These are phyloP conservation scores for Hapsidospora chrysogenum DNA, from an alignment of 495 filamentous ascomycete species.

Conservation along the genomic window DNA sequence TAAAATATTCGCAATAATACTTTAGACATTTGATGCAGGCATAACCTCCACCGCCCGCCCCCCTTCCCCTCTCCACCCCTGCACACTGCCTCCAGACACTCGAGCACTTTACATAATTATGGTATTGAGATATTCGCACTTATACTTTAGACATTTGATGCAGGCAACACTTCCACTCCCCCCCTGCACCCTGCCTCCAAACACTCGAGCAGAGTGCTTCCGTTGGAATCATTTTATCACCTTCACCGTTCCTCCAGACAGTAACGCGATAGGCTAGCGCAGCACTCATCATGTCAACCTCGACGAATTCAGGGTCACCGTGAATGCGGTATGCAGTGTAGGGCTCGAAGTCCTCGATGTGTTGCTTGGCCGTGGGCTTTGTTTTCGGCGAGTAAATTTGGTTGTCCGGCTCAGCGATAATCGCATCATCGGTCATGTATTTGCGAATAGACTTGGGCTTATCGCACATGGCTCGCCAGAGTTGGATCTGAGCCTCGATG, in stretches of 20 bases:
- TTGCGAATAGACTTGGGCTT: neutral
- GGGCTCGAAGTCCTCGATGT: neutral
- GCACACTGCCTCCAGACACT: too few species aligned
- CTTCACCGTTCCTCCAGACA: neutral
- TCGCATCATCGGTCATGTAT: neutral
- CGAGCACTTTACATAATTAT: too few species aligned
- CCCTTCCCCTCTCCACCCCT: too few species aligned
- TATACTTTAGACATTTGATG: neutral
- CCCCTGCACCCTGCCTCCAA: neutral
- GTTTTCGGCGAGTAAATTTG: neutral
- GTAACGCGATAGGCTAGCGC: neutral
- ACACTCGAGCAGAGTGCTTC: neutral
- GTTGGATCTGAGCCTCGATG: neutral
- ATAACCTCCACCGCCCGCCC: too few species aligned
- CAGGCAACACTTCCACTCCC: neutral
- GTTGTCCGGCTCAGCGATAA: neutral
- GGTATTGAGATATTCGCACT: too few species aligned
- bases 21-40: too few species aligned
- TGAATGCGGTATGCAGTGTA: neutral
- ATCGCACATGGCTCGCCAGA: conserved; percentile 1
- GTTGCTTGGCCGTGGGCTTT: neutral
- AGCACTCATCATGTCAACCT: neutral
- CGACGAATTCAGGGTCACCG: neutral
- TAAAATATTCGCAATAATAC: too few species aligned
- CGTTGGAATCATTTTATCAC: neutral